Evolutionary conservation across 345 rosid genomes (phyloP).

Genomic region (Gossypium herbaceum): DNA sequence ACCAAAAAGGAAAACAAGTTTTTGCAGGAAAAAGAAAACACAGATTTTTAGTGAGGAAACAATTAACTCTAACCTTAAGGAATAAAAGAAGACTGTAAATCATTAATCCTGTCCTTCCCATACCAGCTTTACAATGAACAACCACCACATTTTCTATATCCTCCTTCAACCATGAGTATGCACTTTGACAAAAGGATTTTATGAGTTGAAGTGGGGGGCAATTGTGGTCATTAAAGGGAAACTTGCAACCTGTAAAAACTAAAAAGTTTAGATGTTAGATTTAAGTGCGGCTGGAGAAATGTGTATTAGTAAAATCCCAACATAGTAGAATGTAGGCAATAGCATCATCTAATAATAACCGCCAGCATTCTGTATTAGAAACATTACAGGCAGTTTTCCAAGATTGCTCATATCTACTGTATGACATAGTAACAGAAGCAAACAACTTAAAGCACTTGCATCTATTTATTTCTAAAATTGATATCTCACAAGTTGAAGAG

Average conservation of each 20-base stretch:
- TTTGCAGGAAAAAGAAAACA: neutral
- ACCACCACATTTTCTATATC: slow-evolving; percentile 93
- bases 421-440: neutral
- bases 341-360: neutral
- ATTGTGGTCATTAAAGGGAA: slow-evolving; percentile 97
- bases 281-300: slow-evolving; percentile 19
- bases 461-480: neutral
- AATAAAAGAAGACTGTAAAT: slow-evolving; percentile 86
- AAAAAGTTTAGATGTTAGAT: slow-evolving; percentile 14
- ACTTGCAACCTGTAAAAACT: slow-evolving; percentile 61
- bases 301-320: neutral
- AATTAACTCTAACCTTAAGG: slow-evolving; percentile 51
- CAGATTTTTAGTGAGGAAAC: neutral
- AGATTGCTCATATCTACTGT: neutral
- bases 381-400: neutral
- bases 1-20: neutral
- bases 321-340: neutral
- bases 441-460: neutral
- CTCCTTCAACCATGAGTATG: slow-evolving; percentile 90
- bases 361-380: no score
- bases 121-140: slow-evolving; percentile 93
- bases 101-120: slow-evolving; percentile 96
- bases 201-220: slow-evolving; percentile 85
- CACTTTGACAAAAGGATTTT: slow-evolving; percentile 84
- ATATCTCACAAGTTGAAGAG: neutral